A percentile compares a stretch with the other conserved stretches of the same genome.
Conservation (phyloP, 1,284 basidiomycete species). For the Sanguinoderma infundibulare region DNA sequence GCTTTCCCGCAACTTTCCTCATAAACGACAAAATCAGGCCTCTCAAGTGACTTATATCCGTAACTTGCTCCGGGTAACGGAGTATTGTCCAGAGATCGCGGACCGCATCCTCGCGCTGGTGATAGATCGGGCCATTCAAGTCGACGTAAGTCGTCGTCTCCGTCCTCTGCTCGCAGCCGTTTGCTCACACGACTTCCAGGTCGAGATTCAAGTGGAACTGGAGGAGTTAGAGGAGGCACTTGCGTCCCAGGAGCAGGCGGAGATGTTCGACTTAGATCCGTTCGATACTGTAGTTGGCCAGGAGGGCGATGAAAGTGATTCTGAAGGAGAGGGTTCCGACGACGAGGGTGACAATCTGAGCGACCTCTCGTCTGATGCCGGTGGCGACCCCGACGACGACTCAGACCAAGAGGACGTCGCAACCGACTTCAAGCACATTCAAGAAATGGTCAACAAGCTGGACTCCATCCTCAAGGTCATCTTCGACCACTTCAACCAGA, state of each 20-base stretch:
- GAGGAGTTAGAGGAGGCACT: slow-evolving; percentile 87
- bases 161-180: neutral
- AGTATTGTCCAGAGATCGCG: slow-evolving; percentile 90
- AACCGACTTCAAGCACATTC: slow-evolving; percentile 70
- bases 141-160: slow-evolving; percentile 75
- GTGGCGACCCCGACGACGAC: slow-evolving; percentile 56
- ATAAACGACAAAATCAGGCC: slow-evolving; percentile 86
- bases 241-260: slow-evolving; percentile 60
- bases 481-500: slow-evolving; percentile 79
- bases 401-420: slow-evolving; percentile 45
- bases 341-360: slow-evolving; percentile 56
- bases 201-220: slow-evolving; percentile 95
- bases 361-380: slow-evolving; percentile 73
- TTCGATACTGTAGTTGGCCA: slow-evolving; percentile 84
- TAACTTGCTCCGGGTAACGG: slow-evolving; percentile 85
- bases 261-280: slow-evolving; percentile 79
- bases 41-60: slow-evolving; percentile 92
- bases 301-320: slow-evolving; percentile 61
- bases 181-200: slow-evolving; percentile 48
- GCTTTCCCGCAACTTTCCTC: slow-evolving; percentile 86
- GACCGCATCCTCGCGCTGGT: slow-evolving; percentile 87
- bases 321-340: slow-evolving; percentile 55
- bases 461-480: slow-evolving; percentile 87
- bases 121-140: slow-evolving; percentile 90
- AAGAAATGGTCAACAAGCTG: slow-evolving; percentile 89